phyloP scores from a whole-genome alignment of 805 yeast genomes.

The Wickerhamiella kurtzmanii region DNA sequence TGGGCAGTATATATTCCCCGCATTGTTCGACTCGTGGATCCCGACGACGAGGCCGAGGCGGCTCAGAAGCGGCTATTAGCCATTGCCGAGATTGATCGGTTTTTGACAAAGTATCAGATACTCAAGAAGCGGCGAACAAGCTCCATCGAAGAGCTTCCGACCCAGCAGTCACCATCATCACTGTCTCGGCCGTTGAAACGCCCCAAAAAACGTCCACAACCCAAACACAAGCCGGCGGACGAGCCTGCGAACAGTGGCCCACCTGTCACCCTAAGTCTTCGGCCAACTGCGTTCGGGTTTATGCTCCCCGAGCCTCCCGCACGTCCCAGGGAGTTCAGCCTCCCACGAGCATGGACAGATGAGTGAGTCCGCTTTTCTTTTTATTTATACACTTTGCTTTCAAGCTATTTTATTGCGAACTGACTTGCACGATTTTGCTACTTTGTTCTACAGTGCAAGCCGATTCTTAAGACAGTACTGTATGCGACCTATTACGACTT shows the following conservation, averaged over 20 bases:
- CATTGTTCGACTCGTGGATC: conserved; percentile 39
- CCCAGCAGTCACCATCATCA: background rate
- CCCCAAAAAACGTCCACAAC: background rate
- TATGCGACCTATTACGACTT: too few relatives aligned
- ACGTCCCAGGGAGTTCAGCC: conserved; percentile 13
- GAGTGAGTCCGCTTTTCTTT: background rate
- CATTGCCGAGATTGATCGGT: conserved; percentile 31
- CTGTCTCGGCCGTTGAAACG: background rate
- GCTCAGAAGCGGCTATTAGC: conserved; percentile 40
- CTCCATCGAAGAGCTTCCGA: background rate
- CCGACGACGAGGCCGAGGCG: conserved; percentile 37
- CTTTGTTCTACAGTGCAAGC: too few relatives aligned
- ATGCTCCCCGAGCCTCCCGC: conserved; percentile 12
- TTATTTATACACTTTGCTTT: too few relatives aligned
- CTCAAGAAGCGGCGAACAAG: conserved; percentile 3
- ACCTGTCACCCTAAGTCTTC: conserved; percentile 5
- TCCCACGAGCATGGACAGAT: conserved; percentile 6
- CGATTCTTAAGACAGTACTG: too few relatives aligned
- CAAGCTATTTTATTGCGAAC: too few relatives aligned
- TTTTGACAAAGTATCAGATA: conserved; percentile 20
- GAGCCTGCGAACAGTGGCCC: background rate
- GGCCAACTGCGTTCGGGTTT: conserved; percentile 14
- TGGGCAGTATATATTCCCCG: conserved; percentile 36
- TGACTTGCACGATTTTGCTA: too few relatives aligned
- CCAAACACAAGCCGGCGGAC: background rate